Evolutionary conservation across 495 filamentous ascomycete genomes (phyloP).

Genomic region (Tuber aestivum): DNA sequence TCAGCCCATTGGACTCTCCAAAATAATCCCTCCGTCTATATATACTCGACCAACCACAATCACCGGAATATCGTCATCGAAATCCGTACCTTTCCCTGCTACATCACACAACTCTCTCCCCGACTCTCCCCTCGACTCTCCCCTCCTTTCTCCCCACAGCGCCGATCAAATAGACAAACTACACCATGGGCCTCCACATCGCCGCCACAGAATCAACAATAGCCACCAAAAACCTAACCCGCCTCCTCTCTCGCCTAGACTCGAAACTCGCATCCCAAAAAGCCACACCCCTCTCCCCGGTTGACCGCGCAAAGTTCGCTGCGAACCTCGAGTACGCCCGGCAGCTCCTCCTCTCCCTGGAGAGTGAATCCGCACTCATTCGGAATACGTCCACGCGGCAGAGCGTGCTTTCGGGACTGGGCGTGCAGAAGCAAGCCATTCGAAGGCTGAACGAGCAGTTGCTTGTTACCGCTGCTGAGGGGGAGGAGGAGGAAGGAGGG

Average conservation of each 20-base stretch:
- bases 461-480: constrained; percentile 21
- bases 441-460: constrained; percentile 36
- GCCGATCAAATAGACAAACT: background rate
- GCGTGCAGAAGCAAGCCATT: constrained; percentile 28
- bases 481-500: background rate
- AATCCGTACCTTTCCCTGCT: constrained; percentile 52
- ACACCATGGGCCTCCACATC: background rate
- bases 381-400: constrained; percentile 27
- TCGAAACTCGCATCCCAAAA: constrained; percentile 46
- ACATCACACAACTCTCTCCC: constrained; percentile 49
- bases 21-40: constrained; percentile 3
- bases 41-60: constrained; percentile 51
- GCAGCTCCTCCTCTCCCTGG: constrained; percentile 35
- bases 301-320: constrained; percentile 37
- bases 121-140: constrained; percentile 47
- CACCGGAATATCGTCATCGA: constrained; percentile 58
- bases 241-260: constrained; percentile 43
- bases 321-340: constrained; percentile 41
- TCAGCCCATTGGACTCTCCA: background rate
- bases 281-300: constrained; percentile 58
- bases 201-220: background rate
- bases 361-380: constrained; percentile 18
- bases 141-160: constrained; percentile 35
- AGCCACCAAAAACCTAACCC: constrained; percentile 27
- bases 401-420: constrained; percentile 21